These are phyloP conservation scores for Cyclostephanos tholiformis DNA, from an alignment of 108 stramenopile genomes.

Conservation along the genomic window DNA sequence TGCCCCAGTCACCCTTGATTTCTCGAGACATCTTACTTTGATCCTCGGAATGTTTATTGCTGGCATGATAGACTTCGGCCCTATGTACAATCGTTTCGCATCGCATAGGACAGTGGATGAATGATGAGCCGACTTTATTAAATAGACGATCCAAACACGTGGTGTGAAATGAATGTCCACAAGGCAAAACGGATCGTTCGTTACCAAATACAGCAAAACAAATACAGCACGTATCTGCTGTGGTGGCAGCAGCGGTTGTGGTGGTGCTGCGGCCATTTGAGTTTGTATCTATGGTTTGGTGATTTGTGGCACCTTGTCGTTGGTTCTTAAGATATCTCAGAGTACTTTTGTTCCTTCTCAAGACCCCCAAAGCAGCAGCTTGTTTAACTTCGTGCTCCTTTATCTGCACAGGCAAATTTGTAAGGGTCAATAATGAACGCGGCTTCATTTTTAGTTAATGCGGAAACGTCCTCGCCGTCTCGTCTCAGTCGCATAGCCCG, in stretches of 20 bases:
- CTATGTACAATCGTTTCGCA: conserved; percentile 44
- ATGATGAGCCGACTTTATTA: conserved; percentile 26
- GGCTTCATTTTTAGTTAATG: conserved; percentile 47
- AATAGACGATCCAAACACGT: conserved; percentile 53
- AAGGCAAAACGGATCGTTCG: conserved; percentile 68
- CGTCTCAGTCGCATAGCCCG: conserved; percentile 50
- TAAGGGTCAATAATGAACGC: conserved; percentile 50
- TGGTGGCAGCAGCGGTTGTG: conserved; percentile 12
- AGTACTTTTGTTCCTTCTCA: conserved; percentile 59
- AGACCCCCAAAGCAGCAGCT: conserved; percentile 51
- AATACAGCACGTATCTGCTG: conserved; percentile 50
- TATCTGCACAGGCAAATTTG: conserved; percentile 34
- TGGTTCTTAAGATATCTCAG: conserved; percentile 73
- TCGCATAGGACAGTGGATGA: conserved; percentile 53
- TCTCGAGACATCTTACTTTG: conserved; percentile 38
- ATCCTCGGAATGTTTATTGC: conserved; percentile 53
- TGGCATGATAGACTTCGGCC: conserved; percentile 61
- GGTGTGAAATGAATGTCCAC: conserved; percentile 78
- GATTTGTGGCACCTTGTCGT: neutral
- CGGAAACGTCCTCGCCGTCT: conserved; percentile 55
- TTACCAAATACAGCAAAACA: conserved; percentile 58
- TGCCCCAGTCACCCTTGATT: conserved; percentile 80
- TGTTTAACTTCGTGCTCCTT: conserved; percentile 64
- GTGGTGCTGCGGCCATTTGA: neutral
- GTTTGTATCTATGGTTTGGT: neutral